Base-by-base conservation (phyloP, 2,329 filamentous ascomycete species). In the Ramichloridium luteum region DNA sequence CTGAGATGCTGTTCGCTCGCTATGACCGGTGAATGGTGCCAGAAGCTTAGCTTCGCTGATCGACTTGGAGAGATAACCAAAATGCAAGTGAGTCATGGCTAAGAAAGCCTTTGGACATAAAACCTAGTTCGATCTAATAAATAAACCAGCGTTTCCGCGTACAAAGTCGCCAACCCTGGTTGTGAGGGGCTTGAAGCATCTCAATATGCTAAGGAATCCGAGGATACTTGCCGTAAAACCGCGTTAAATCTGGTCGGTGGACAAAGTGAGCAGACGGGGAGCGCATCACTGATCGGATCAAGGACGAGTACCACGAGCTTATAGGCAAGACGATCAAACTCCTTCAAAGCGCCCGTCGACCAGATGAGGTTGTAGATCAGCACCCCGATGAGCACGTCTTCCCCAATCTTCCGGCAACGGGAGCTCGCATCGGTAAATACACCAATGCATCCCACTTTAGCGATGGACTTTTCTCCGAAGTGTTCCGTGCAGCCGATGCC, bases 391-490 rank as follows among this genome's bases (percentile, higher is more conserved):
- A 57, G 48, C 29, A 52, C 45, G 37, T 49, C 32, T 34, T 38
- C 45, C 37, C 53, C 41, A 41, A 59, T 25, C 37, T 50, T 6
- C 48, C 58, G 25, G 46, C 47, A 4, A 46, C 38, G 35, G 55
- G 44, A 48, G 60, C 45, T 40, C 56, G 48, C 34, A 64, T 77
- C 38, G 74, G 74, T 3, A 57, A 56, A 15, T 78, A 75, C 49
- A 57, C 57, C 26, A 65, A 68, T 40, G 73, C 70, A 28, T 54
- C 64, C 13, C 70, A 72, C 53, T 61, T 70, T 47, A 62, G 59
- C 36, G 67, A 73, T 40, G 90, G 90, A 13, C 64, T 88, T 9
- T 90, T 84, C 39, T 90, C 88, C 12, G 73, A 77, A 34, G 75
- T 98, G 30, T 96, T 86, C 60, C 77, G 77, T 46, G 75, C 75